phyloP scores from a whole-genome alignment of 768 basidiomycete species.

The Pleurotus ostreatus region DNA sequence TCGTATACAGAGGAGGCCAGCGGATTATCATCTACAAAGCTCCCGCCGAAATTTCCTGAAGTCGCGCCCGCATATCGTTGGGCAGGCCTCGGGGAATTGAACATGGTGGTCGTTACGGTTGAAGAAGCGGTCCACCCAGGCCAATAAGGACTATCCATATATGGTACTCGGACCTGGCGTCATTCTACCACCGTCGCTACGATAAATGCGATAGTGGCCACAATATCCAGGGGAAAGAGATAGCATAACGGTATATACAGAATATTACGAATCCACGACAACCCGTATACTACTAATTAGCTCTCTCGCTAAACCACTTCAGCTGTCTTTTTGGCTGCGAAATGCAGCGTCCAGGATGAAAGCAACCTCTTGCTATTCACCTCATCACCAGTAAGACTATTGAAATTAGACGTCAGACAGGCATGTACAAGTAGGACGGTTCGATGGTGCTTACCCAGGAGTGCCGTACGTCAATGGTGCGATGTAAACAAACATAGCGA shows the following conservation, averaged over 20 bases:
- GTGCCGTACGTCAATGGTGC: slow-evolving; percentile 93
- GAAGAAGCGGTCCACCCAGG: neutral
- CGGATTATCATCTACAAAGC: slow-evolving; percentile 76
- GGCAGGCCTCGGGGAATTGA: slow-evolving; percentile 76
- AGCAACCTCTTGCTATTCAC: slow-evolving; percentile 84
- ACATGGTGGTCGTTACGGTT: slow-evolving; percentile 45
- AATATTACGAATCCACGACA: neutral
- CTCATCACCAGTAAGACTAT: slow-evolving; percentile 76
- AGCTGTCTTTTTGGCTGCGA: slow-evolving; percentile 64
- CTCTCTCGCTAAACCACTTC: slow-evolving; percentile 26
- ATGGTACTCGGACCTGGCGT: neutral
- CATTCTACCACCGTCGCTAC: neutral
- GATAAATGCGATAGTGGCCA: neutral
- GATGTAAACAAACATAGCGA: slow-evolving; percentile 68
- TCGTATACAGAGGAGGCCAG: slow-evolving; percentile 72
- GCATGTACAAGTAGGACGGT: neutral
- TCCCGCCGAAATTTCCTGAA: slow-evolving; percentile 58
- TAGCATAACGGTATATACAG: slow-evolving; percentile 9
- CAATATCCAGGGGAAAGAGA: neutral
- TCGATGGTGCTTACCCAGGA: slow-evolving; percentile 71
- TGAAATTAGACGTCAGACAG: neutral
- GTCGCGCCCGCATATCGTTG: slow-evolving; percentile 62
- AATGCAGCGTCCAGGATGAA: slow-evolving; percentile 92
- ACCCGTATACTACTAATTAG: neutral
- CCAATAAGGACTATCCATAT: neutral